A percentile compares a stretch with the other conserved stretches of the same genome.
These are phyloP conservation scores for Lentinula sp. DNA, from an alignment of 768 basidiomycete species.

Conservation along the genomic window DNA sequence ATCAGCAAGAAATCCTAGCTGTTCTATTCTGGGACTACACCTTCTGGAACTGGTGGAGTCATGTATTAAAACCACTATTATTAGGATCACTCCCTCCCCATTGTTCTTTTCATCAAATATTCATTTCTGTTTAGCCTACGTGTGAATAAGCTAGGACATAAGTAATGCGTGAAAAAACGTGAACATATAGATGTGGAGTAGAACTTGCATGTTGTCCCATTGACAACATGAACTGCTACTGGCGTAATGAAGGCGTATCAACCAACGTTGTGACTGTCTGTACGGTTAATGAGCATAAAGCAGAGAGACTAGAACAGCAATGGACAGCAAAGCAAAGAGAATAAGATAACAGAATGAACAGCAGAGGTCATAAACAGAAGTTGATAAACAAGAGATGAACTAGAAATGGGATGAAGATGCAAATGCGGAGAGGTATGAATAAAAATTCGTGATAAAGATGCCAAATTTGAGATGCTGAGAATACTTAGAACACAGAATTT, in stretches of 20 bases:
- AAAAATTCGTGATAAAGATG: constrained; percentile 5
- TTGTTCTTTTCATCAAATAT: background rate
- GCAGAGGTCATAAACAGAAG: background rate
- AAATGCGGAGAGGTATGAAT: constrained; percentile 3
- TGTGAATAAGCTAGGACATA: background rate
- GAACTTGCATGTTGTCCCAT: background rate
- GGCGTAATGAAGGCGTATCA: background rate
- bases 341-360: background rate
- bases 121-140: background rate
- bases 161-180: background rate
- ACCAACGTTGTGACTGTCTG: background rate
- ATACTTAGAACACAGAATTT: background rate
- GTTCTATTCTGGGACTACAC: too few relatives aligned
- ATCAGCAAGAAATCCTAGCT: too few relatives aligned
- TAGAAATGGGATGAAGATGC: constrained; percentile 3
- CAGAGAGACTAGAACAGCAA: constrained; percentile 7
- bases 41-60: too few relatives aligned
- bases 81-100: too few relatives aligned
- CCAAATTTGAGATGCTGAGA: background rate
- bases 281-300: constrained; percentile 6
- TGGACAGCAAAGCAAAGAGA: background rate
- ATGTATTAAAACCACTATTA: too few relatives aligned
- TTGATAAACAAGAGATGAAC: background rate
- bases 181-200: background rate
- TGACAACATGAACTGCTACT: background rate